These are phyloP conservation scores for Hygrophila difformis DNA, from an alignment of 257 asterid genomes.

Conservation along the genomic window DNA sequence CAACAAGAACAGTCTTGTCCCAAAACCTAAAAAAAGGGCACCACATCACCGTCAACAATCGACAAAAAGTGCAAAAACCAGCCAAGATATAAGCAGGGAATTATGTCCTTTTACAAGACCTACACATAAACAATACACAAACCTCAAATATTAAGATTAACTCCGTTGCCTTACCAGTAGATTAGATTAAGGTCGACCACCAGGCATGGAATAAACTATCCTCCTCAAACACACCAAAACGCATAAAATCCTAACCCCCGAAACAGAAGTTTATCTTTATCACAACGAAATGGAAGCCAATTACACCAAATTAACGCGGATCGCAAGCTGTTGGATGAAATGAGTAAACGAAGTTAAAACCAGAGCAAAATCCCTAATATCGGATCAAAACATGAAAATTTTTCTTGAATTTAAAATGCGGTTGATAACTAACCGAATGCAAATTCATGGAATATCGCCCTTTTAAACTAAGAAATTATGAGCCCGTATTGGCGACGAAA, in stretches of 20 bases:
- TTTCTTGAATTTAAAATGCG: background rate
- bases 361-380: background rate
- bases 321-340: background rate
- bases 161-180: background rate
- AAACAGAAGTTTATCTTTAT: too few species aligned
- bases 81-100: background rate
- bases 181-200: background rate
- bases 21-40: constrained; percentile 15
- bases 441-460: background rate
- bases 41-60: constrained; percentile 14
- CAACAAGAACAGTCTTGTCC: background rate
- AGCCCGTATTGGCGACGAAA: too few species aligned
- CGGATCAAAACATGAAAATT: background rate
- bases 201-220: background rate
- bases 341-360: background rate
- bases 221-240: background rate
- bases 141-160: constrained; percentile 22
- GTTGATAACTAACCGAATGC: background rate
- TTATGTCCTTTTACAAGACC: background rate
- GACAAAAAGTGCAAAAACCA: constrained; percentile 1
- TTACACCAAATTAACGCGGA: background rate
- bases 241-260: background rate
- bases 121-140: background rate
- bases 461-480: too few species aligned
- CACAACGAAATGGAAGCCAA: background rate